Conservation (phyloP, 305 asterid species). For the Withania somnifera region DNA sequence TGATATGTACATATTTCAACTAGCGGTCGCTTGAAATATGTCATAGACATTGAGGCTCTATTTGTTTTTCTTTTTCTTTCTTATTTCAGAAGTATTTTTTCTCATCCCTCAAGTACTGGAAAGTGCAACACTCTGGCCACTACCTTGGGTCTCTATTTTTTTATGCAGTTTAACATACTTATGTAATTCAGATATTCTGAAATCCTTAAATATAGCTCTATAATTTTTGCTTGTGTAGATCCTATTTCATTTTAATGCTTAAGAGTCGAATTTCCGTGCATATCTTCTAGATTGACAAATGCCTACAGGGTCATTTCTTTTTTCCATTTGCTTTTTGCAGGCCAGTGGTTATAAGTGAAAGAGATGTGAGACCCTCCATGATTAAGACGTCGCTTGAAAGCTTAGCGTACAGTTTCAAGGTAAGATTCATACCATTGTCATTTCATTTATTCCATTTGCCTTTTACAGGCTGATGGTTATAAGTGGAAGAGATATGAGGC, state of each 20-base stretch:
- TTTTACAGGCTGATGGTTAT: conserved; percentile 24
- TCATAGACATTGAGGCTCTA: neutral
- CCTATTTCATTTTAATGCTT: neutral
- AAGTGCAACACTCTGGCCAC: neutral
- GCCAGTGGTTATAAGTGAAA: conserved; percentile 20
- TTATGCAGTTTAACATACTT: neutral
- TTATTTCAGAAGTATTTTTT: too few relatives aligned
- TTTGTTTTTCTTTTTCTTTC: neutral
- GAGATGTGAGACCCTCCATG: conserved; percentile 1
- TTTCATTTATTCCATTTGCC: neutral
- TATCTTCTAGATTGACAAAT: neutral
- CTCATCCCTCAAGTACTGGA: too few relatives aligned
- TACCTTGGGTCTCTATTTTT: neutral
- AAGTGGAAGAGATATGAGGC: conserved; percentile 4
- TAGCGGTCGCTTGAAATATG: neutral
- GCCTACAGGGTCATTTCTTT: neutral
- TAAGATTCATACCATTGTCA: neutral
- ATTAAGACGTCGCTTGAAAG: neutral
- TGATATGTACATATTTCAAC: neutral
- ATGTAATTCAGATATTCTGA: neutral
- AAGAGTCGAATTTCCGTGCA: neutral
- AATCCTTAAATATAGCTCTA: neutral
- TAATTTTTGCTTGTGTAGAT: neutral
- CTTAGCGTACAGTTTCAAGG: conserved; percentile 11
- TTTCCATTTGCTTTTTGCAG: conserved; percentile 7